Evolutionary conservation across 169 alveolate genomes (phyloP).

Genomic region (Plasmodium coatneyi): DNA sequence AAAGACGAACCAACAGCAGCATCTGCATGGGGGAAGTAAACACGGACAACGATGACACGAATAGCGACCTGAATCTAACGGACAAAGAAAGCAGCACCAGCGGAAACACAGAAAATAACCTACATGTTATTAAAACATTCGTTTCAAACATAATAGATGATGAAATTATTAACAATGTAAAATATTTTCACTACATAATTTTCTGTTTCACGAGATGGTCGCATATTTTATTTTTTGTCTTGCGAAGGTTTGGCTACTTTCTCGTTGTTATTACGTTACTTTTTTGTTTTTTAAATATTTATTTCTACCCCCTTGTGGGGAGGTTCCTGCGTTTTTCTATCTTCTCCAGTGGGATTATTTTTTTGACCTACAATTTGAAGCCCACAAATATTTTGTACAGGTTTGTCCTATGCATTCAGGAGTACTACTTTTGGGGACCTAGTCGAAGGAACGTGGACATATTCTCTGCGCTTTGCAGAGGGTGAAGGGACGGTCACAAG

Average conservation of each 20-base stretch:
- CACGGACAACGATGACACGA: not conserved
- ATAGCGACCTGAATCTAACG: not conserved
- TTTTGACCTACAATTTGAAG: constrained; percentile 66
- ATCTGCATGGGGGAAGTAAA: not conserved
- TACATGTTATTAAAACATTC: constrained; percentile 48
- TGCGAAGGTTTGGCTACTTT: constrained; percentile 65
- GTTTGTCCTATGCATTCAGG: constrained; percentile 51
- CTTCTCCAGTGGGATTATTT: constrained; percentile 39
- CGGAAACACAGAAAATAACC: constrained; percentile 16
- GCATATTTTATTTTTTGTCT: constrained; percentile 16
- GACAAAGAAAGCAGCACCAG: not conserved
- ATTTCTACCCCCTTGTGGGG: constrained; percentile 45
- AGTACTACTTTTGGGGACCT: constrained; percentile 27
- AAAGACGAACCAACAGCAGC: not conserved
- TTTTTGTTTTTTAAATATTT: constrained; percentile 33
- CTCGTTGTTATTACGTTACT: constrained; percentile 26
- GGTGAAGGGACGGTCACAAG: not conserved
- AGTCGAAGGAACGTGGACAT: constrained; percentile 13
- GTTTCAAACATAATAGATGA: constrained; percentile 54
- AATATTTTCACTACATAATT: constrained; percentile 60
- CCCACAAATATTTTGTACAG: constrained; percentile 54
- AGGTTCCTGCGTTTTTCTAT: constrained; percentile 14
- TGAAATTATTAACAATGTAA: constrained; percentile 56
- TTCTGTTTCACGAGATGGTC: constrained; percentile 23
- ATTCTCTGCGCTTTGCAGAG: not conserved